Conservation (phyloP, 108 stramenopile species). For the Stephanodiscus minutulus region DNA sequence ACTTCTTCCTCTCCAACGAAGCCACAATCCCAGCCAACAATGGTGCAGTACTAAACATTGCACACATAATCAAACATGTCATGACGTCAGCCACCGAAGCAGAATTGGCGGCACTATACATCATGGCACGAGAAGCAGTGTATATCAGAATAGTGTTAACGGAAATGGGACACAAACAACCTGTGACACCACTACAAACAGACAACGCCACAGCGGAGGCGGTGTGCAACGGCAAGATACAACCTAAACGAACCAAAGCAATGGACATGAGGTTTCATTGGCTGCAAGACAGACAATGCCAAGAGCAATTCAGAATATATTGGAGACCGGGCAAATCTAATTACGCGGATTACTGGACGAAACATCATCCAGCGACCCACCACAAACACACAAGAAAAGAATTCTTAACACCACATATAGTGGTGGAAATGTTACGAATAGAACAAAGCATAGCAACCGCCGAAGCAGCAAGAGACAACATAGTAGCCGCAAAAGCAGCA, state of each 20-base stretch:
- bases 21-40: neutral
- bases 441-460: no score
- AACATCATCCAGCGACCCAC: neutral
- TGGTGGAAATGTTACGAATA: no score
- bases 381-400: neutral
- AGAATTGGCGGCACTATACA: neutral
- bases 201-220: neutral
- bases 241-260: neutral
- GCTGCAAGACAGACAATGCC: neutral
- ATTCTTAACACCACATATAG: no score
- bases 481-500: no score
- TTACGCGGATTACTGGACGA: neutral
- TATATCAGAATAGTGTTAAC: neutral
- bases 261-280: neutral
- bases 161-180: neutral
- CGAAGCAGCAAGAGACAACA: no score
- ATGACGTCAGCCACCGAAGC: neutral
- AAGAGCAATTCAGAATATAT: neutral
- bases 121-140: neutral
- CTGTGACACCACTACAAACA: neutral
- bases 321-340: neutral
- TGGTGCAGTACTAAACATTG: neutral
- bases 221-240: neutral
- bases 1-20: neutral
- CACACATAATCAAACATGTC: neutral